Conservation (phyloP, 441 rosid genomes). For the Corymbia citriodora region DNA sequence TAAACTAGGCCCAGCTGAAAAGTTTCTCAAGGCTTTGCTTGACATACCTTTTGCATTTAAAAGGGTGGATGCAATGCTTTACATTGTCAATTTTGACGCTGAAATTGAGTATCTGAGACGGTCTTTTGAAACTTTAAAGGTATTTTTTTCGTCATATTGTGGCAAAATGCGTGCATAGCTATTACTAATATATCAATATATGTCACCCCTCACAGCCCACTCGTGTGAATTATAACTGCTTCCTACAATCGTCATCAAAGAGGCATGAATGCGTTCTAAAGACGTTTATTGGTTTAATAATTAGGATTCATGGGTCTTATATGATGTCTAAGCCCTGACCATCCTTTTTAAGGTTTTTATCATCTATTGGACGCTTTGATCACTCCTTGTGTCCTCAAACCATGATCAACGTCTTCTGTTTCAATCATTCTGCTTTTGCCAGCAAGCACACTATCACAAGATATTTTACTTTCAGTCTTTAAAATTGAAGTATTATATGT, state of each 20-base stretch:
- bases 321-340: neutral
- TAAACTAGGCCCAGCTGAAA: constrained; percentile 87
- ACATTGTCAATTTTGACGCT: constrained; percentile 70
- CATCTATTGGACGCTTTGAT: neutral
- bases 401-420: neutral
- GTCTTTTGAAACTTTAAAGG: constrained; percentile 76
- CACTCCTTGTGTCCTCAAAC: neutral
- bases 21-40: constrained; percentile 72
- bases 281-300: neutral
- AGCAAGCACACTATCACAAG: neutral
- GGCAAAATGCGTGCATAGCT: neutral
- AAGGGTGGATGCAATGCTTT: constrained; percentile 84
- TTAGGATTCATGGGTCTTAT: neutral
- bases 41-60: constrained; percentile 81
- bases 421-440: neutral
- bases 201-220: neutral
- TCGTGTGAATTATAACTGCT: neutral
- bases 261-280: neutral
- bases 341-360: neutral
- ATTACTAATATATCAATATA: neutral
- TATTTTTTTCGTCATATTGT: constrained; percentile 3
- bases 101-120: constrained; percentile 72
- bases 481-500: neutral
- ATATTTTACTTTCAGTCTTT: neutral
- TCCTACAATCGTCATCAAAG: neutral